Evolutionary conservation across 495 filamentous ascomycete genomes (phyloP).

Genomic region (Daldinia bambusicola): DNA sequence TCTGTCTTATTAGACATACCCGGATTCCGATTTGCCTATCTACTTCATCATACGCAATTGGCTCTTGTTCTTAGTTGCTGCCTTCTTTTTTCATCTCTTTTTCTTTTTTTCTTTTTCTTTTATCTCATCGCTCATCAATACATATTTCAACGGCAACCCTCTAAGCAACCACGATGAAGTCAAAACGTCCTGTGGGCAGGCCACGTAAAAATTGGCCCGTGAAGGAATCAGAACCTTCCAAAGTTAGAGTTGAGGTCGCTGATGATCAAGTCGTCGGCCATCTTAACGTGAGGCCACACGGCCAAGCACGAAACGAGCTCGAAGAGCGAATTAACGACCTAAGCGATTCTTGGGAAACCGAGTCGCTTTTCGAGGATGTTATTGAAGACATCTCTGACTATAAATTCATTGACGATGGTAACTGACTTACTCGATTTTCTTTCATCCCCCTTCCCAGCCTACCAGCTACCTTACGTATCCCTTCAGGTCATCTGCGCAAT

Average conservation of each 20-base stretch:
- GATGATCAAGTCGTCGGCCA: conserved; percentile 46
- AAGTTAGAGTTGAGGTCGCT: conserved; percentile 35
- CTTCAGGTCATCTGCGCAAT: neutral
- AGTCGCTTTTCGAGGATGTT: conserved; percentile 74
- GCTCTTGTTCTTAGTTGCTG: conserved; percentile 10
- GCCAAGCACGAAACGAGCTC: conserved; percentile 53
- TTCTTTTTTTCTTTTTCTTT: neutral
- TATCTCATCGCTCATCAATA: conserved; percentile 6
- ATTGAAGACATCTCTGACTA: conserved; percentile 72
- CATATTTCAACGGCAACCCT: neutral
- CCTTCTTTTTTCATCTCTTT: neutral
- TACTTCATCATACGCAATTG: conserved; percentile 14
- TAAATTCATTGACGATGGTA: conserved; percentile 67
- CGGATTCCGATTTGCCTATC: conserved; percentile 21
- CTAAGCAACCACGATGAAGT: conserved; percentile 17
- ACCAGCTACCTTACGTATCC: neutral
- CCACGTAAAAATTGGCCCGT: conserved; percentile 31
- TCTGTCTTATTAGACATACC: conserved; percentile 5
- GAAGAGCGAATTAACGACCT: conserved; percentile 71
- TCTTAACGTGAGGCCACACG: conserved; percentile 39
- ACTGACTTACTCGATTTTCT: conserved; percentile 18
- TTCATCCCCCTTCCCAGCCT: no score
- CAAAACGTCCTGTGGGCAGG: conserved; percentile 36
- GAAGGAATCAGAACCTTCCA: conserved; percentile 12
- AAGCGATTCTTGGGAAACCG: conserved; percentile 71